These are phyloP conservation scores for Rhodotorula sp. DNA, from an alignment of 1,284 basidiomycete species.

Conservation along the genomic window DNA sequence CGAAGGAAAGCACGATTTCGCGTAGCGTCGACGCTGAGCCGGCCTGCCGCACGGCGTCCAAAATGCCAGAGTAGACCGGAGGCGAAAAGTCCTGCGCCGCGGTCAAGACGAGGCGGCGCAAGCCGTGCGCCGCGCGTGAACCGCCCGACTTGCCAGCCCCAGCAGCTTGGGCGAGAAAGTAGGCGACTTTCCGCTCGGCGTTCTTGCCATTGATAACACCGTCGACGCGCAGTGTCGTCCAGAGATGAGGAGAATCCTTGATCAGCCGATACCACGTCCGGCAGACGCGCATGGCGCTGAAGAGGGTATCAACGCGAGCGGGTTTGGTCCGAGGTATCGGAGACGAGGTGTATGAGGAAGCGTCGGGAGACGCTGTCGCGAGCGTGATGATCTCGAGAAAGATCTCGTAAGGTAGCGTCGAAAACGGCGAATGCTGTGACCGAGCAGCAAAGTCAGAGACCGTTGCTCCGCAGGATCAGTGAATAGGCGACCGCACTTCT, in stretches of 20 bases:
- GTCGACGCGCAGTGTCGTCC: constrained; percentile 26
- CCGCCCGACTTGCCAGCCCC: background rate
- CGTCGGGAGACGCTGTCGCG: background rate
- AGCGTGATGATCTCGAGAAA: constrained; percentile 37
- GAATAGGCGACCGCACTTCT: constrained; percentile 3
- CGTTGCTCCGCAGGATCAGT: background rate
- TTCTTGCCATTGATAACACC: constrained; percentile 26
- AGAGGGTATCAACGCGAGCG: constrained; percentile 13
- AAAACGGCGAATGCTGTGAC: constrained; percentile 29
- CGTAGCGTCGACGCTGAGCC: background rate
- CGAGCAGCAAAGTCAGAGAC: background rate
- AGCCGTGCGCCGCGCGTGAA: background rate
- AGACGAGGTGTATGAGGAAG: background rate
- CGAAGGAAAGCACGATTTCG: constrained; percentile 28
- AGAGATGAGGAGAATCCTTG: constrained; percentile 16
- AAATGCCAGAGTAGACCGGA: background rate
- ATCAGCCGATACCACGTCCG: constrained; percentile 24
- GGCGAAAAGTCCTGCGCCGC: constrained; percentile 25
- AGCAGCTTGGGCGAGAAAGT: background rate
- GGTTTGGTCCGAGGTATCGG: constrained; percentile 3
- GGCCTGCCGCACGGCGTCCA: background rate
- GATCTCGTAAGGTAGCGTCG: constrained; percentile 30
- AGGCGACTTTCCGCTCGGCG: constrained; percentile 6
- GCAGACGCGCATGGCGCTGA: constrained; percentile 24
- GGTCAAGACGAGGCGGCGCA: constrained; percentile 23